phyloP scores from a whole-genome alignment of 768 basidiomycete genomes.

The Daedaleopsis nitida region DNA sequence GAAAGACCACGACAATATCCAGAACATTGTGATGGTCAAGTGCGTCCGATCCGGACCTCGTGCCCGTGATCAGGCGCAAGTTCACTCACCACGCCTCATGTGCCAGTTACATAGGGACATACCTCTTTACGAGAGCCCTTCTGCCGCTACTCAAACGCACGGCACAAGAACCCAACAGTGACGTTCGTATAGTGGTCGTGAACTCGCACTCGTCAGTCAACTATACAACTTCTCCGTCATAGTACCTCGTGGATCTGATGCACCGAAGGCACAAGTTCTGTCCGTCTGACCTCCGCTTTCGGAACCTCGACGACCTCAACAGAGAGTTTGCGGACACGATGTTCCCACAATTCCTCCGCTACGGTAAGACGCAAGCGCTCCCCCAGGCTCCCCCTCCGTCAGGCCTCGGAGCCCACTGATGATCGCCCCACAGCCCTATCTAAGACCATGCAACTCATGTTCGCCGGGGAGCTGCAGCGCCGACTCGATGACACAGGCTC shows the following conservation, averaged over 20 bases:
- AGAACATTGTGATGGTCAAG: conserved; percentile 43
- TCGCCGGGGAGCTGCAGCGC: conserved; percentile 27
- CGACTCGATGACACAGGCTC: conserved; percentile 29
- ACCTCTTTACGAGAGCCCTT: conserved; percentile 31
- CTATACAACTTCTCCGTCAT: not conserved
- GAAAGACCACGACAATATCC: conserved; percentile 29
- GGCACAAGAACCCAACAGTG: conserved; percentile 27
- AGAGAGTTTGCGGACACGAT: conserved; percentile 29
- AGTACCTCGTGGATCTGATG: conserved; percentile 23
- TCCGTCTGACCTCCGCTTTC: conserved; percentile 31
- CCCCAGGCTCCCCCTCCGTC: not conserved
- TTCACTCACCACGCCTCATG: not conserved
- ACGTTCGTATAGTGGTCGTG: conserved; percentile 36
- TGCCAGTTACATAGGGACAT: conserved; percentile 32
- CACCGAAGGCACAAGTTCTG: conserved; percentile 6
- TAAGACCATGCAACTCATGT: conserved; percentile 26
- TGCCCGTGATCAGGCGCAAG: not conserved
- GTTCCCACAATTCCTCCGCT: conserved; percentile 16
- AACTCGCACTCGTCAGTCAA: not conserved
- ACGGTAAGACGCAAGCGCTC: conserved; percentile 2
- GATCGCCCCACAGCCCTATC: not conserved
- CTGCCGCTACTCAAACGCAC: conserved; percentile 35
- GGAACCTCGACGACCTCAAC: conserved; percentile 36
- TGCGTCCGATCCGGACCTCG: conserved; percentile 21
- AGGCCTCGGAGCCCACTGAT: not conserved